These are phyloP conservation scores for Arachis hypogaea DNA, from an alignment of 306 rosid genomes.

Conservation along the genomic window DNA sequence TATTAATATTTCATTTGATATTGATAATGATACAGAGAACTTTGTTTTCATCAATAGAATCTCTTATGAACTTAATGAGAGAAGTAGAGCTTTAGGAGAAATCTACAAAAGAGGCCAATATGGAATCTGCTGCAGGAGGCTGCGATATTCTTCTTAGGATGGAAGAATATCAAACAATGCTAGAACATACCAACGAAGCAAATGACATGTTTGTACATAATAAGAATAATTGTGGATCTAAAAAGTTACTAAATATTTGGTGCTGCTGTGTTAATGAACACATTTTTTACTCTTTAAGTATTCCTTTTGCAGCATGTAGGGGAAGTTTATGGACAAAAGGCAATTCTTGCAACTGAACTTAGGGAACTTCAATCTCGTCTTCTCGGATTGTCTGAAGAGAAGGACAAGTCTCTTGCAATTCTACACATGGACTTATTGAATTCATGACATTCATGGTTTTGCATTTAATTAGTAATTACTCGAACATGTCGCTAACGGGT, in stretches of 20 bases:
- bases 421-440: too few relatives aligned
- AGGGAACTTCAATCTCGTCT: too few relatives aligned
- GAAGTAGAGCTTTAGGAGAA: constrained; percentile 83
- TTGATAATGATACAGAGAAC: constrained; percentile 60
- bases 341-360: too few relatives aligned
- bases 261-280: background rate
- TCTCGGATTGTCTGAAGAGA: too few relatives aligned
- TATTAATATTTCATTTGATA: constrained; percentile 15
- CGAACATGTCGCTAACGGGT: too few relatives aligned
- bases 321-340: too few relatives aligned
- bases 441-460: too few relatives aligned
- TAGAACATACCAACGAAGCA: constrained; percentile 78
- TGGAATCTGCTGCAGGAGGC: constrained; percentile 68
- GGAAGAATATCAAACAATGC: constrained; percentile 67
- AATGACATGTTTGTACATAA: constrained; percentile 73
- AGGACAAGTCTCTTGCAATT: too few relatives aligned
- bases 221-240: constrained; percentile 12
- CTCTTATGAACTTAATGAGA: constrained; percentile 78
- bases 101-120: constrained; percentile 64
- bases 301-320: too few relatives aligned
- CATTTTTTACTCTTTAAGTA: too few relatives aligned
- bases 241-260: constrained; percentile 8
- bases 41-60: constrained; percentile 84
- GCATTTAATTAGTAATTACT: too few relatives aligned
- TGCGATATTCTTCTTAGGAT: constrained; percentile 60